phyloP scores from a whole-genome alignment of 805 yeast genomes.

The Candida loeiensis region DNA sequence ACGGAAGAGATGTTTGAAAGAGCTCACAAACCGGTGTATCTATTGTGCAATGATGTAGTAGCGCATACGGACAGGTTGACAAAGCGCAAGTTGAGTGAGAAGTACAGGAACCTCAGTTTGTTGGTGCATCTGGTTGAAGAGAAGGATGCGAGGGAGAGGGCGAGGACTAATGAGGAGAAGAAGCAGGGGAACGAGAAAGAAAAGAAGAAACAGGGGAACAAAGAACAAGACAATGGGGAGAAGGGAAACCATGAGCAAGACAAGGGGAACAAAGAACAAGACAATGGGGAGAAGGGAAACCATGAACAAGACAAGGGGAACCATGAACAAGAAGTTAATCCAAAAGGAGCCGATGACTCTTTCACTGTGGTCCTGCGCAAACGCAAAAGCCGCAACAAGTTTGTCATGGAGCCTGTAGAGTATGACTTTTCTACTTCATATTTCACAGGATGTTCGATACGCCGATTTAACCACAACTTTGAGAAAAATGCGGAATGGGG shows the following conservation, averaged over 20 bases:
- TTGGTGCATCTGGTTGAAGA: constrained; percentile 22
- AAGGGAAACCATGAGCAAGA: no score
- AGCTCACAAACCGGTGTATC: constrained; percentile 29
- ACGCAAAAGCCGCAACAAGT: constrained; percentile 21
- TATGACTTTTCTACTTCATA: constrained; percentile 30
- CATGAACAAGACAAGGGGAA: no score
- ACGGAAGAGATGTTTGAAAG: constrained; percentile 39
- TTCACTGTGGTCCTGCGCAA: constrained; percentile 19
- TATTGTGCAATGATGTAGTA: constrained; percentile 51
- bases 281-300: no score
- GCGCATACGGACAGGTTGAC: constrained; percentile 54
- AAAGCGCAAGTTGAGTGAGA: constrained; percentile 36
- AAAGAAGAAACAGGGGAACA: constrained; percentile 1
- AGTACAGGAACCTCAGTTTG: constrained; percentile 44
- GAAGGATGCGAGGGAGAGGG: constrained; percentile 8
- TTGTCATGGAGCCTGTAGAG: constrained; percentile 28
- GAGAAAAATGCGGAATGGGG: constrained; percentile 41
- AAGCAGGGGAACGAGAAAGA: constrained; percentile 6
- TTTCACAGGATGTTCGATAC: constrained; percentile 23
- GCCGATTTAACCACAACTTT: constrained; percentile 14
- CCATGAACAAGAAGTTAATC: no score
- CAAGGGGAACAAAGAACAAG: no score
- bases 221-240: no score
- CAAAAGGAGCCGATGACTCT: no score
- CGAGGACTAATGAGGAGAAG: background rate